Evolutionary conservation across 2,329 filamentous ascomycete species (phyloP).

Genomic region (Aspergillus arachidicola): DNA sequence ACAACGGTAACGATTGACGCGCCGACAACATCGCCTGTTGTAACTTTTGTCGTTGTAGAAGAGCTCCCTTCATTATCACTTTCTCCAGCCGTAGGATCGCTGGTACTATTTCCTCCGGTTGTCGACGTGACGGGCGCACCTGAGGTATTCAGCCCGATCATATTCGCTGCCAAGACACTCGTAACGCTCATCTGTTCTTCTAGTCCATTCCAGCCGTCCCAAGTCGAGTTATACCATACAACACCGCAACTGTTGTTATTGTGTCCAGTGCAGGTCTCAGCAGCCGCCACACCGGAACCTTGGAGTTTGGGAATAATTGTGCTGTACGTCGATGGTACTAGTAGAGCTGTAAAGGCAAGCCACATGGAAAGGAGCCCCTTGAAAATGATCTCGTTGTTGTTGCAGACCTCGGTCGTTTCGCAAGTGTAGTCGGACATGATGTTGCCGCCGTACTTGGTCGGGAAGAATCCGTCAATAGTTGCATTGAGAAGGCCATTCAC

Average conservation of each 20-base stretch:
- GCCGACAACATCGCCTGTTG: constrained; percentile 41
- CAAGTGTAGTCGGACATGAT: constrained; percentile 69
- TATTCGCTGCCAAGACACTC: constrained; percentile 63
- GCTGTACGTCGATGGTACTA: constrained; percentile 61
- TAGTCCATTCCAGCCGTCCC: constrained; percentile 63
- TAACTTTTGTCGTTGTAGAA: constrained; percentile 18
- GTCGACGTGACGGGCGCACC: constrained; percentile 43
- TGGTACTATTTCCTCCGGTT: constrained; percentile 59
- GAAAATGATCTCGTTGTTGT: constrained; percentile 71
- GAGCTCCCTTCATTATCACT: constrained; percentile 7
- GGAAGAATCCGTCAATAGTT: constrained; percentile 56
- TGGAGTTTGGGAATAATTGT: constrained; percentile 61
- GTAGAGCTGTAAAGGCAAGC: constrained; percentile 61
- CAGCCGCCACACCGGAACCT: constrained; percentile 61
- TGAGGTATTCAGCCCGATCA: constrained; percentile 52
- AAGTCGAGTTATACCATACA: constrained; percentile 59
- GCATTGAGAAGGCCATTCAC: constrained; percentile 59
- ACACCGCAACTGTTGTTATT: constrained; percentile 65
- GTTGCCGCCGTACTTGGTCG: constrained; percentile 43
- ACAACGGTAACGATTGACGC: constrained; percentile 42
- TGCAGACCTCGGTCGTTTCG: constrained; percentile 63
- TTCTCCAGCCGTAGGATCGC: constrained; percentile 40
- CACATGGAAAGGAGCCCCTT: constrained; percentile 72
- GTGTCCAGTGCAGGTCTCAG: constrained; percentile 62
- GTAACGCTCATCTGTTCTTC: constrained; percentile 71